These are phyloP conservation scores for Yarrowia osloensis DNA, from an alignment of 805 yeast species.

Conservation along the genomic window DNA sequence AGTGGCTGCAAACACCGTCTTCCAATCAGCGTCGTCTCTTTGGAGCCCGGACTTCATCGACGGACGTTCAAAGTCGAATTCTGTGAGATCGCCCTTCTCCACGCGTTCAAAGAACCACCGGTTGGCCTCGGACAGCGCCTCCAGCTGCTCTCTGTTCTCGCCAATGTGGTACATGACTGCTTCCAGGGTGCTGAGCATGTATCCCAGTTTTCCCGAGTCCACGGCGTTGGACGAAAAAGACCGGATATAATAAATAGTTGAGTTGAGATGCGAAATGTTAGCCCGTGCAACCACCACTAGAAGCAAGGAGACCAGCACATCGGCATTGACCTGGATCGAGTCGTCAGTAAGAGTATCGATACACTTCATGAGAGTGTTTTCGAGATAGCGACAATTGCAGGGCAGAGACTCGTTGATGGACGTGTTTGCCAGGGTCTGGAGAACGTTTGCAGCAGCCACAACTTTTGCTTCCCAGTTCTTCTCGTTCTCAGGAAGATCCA, in stretches of 20 bases:
- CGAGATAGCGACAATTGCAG: constrained; percentile 12
- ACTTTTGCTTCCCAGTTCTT: constrained; percentile 50
- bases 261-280: constrained; percentile 57
- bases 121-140: constrained; percentile 51
- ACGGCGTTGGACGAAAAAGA: constrained; percentile 54
- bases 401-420: not conserved
- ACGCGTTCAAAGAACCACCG: constrained; percentile 56
- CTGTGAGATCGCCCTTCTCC: constrained; percentile 40
- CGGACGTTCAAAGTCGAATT: constrained; percentile 10
- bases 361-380: constrained; percentile 13
- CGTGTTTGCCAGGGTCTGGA: constrained; percentile 48
- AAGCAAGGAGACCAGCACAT: constrained; percentile 70
- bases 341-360: constrained; percentile 3
- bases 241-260: constrained; percentile 66
- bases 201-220: constrained; percentile 65
- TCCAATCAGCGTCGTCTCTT: constrained; percentile 31
- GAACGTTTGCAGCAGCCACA: constrained; percentile 49
- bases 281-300: constrained; percentile 71
- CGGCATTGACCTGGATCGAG: constrained; percentile 63
- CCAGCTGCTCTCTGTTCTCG: constrained; percentile 47
- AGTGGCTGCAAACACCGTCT: constrained; percentile 45
- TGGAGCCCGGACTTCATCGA: constrained; percentile 8
- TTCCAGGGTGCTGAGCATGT: constrained; percentile 79
- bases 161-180: constrained; percentile 72
- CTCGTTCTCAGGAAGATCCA: constrained; percentile 45